Evolutionary conservation across 257 asterid genomes (phyloP).

Genomic region (Solanum tacnaense): DNA sequence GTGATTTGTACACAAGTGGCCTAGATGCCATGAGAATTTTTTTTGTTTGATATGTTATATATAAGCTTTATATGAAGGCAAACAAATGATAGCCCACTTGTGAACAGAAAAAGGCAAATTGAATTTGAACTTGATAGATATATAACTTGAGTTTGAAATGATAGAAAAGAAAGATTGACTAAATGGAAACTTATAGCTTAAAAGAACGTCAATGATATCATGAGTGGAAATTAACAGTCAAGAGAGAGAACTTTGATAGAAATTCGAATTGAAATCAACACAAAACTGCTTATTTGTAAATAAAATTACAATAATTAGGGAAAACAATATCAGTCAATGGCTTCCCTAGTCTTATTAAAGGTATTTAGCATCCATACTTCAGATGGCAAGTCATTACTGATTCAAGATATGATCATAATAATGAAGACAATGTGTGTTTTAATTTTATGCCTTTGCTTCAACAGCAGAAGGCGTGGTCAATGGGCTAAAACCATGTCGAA

Average conservation of each 20-base stretch:
- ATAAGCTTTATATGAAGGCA: too few relatives aligned
- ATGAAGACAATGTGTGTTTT: not conserved
- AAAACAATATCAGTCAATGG: not conserved
- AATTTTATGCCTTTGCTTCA: not conserved
- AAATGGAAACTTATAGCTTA: not conserved
- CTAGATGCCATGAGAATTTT: not conserved
- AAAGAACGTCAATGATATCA: not conserved
- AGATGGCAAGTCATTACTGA: not conserved
- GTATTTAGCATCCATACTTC: not conserved
- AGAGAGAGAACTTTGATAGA: not conserved
- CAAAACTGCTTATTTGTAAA: not conserved
- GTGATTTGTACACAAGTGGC: not conserved
- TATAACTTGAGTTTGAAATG: too few relatives aligned
- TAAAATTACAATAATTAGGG: not conserved
- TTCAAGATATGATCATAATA: not conserved
- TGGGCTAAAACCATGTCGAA: constrained; percentile 61
- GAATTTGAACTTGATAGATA: too few relatives aligned
- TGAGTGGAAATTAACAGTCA: not conserved
- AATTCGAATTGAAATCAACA: not conserved
- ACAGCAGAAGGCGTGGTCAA: not conserved
- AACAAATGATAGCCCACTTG: too few relatives aligned
- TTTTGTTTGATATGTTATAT: too few relatives aligned
- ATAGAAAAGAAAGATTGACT: not conserved
- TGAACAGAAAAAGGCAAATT: too few relatives aligned
- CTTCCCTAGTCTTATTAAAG: not conserved